Evolutionary conservation across 208 protist species (phyloP).

Genomic region (Trypanosoma congolense): DNA sequence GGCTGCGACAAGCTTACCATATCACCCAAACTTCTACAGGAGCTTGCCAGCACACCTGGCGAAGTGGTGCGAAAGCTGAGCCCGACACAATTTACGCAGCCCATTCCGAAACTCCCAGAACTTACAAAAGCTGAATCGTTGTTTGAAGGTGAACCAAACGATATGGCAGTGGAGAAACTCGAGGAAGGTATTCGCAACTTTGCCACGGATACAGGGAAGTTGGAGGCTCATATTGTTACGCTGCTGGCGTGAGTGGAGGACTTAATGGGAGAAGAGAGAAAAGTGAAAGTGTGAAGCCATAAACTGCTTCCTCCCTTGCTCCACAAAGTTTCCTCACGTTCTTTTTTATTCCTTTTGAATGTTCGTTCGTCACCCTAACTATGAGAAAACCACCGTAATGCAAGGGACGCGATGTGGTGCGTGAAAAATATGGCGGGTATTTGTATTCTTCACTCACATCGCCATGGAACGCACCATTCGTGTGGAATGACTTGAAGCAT

Average conservation of each 20-base stretch:
- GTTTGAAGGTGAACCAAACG: conserved; percentile 85
- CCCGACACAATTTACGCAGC: conserved; percentile 32
- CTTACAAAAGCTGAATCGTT: conserved; percentile 67
- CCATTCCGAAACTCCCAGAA: conserved; percentile 49
- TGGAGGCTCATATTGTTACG: conserved; percentile 67
- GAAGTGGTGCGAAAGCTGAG: conserved; percentile 60
- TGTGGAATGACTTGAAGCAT: no score
- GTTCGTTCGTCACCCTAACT: no score
- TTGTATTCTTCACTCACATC: no score
- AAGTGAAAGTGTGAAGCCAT: no score
- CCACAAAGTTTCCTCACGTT: neutral
- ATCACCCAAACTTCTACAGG: conserved; percentile 91
- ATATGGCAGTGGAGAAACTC: conserved; percentile 98
- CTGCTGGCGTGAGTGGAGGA: no score
- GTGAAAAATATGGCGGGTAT: no score
- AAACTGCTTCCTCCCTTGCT: neutral
- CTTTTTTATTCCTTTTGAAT: conserved; percentile 3
- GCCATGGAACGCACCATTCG: no score
- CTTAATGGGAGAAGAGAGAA: no score
- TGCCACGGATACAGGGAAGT: conserved; percentile 87
- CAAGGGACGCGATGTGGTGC: no score
- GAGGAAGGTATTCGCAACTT: conserved; percentile 96
- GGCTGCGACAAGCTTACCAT: conserved; percentile 98
- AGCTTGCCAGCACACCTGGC: conserved; percentile 64
- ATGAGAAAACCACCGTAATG: no score